Conservation (phyloP, 257 asterid species). For the Ajuga chamaepitys region DNA sequence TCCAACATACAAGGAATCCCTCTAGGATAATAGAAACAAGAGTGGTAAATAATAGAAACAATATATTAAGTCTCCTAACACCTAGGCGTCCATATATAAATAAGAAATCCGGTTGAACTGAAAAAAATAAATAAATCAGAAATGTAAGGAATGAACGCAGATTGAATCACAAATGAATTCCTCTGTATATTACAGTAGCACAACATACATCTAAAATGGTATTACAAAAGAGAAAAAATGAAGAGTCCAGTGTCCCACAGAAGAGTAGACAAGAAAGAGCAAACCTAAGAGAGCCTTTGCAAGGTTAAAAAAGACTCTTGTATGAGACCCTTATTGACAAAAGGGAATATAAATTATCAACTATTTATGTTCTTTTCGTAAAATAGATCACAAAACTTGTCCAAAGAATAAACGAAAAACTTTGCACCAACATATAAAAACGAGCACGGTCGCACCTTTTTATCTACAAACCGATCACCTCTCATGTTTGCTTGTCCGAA, state of each 20-base stretch:
- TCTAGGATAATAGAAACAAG: too few species aligned
- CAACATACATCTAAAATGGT: neutral
- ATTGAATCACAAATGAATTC: neutral
- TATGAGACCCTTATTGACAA: constrained; percentile 17
- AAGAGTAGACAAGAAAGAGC: constrained; percentile 2
- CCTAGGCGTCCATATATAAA: too few species aligned
- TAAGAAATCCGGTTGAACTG: too few species aligned
- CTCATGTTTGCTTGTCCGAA: neutral
- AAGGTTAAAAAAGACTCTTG: constrained; percentile 11
- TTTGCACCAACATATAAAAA: constrained; percentile 13
- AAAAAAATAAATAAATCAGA: too few species aligned
- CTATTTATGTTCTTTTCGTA: constrained; percentile 8
- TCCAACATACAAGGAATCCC: too few species aligned
- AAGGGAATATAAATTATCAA: constrained; percentile 21
- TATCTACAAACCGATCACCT: constrained; percentile 25
- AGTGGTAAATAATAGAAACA: too few species aligned
- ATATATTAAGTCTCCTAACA: too few species aligned
- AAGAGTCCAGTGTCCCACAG: neutral
- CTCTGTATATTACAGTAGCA: neutral
- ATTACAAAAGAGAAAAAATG: neutral
- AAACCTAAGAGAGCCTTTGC: neutral
- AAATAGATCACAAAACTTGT: constrained; percentile 17
- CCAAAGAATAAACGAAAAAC: constrained; percentile 30
- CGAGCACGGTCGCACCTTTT: neutral
- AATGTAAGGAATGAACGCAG: too few species aligned